Conservation (phyloP, 202 grass and related monocot genomes). For the Elaeis oleifera region DNA sequence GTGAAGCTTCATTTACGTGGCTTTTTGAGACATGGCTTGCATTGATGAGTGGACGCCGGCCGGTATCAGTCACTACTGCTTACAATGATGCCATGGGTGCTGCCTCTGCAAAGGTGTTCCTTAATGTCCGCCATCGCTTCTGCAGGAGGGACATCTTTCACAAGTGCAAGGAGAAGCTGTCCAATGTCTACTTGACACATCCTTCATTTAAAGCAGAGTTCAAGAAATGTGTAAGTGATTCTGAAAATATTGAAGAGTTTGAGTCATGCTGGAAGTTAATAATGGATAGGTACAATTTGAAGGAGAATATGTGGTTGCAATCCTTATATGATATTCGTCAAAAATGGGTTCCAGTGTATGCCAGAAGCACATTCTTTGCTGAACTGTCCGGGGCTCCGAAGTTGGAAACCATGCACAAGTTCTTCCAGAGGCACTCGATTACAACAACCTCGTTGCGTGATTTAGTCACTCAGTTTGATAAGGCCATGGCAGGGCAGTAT, state of each 20-base stretch:
- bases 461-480: slow-evolving; percentile 54
- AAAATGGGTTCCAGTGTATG: slow-evolving; percentile 45
- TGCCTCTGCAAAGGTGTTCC: slow-evolving; percentile 31
- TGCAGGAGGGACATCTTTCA: slow-evolving; percentile 45
- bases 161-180: slow-evolving; percentile 42
- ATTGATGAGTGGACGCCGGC: slow-evolving; percentile 37
- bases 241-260: slow-evolving; percentile 39
- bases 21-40: slow-evolving; percentile 52
- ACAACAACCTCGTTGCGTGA: slow-evolving; percentile 42
- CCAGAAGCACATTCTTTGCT: slow-evolving; percentile 44
- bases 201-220: slow-evolving; percentile 41
- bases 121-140: slow-evolving; percentile 36
- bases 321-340: slow-evolving; percentile 36
- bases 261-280: slow-evolving; percentile 39
- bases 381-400: slow-evolving; percentile 32
- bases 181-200: slow-evolving; percentile 28
- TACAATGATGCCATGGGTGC: slow-evolving; percentile 29
- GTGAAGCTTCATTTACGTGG: slow-evolving; percentile 43
- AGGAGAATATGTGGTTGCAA: slow-evolving; percentile 37
- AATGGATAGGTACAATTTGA: slow-evolving; percentile 37
- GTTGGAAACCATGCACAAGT: slow-evolving; percentile 39
- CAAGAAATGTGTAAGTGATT: slow-evolving; percentile 42
- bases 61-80: slow-evolving; percentile 31
- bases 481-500: slow-evolving; percentile 35
- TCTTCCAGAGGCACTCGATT: slow-evolving; percentile 52